phyloP scores from a whole-genome alignment of 768 basidiomycete species.

The Tylopilus plumbeoviolaceoides region DNA sequence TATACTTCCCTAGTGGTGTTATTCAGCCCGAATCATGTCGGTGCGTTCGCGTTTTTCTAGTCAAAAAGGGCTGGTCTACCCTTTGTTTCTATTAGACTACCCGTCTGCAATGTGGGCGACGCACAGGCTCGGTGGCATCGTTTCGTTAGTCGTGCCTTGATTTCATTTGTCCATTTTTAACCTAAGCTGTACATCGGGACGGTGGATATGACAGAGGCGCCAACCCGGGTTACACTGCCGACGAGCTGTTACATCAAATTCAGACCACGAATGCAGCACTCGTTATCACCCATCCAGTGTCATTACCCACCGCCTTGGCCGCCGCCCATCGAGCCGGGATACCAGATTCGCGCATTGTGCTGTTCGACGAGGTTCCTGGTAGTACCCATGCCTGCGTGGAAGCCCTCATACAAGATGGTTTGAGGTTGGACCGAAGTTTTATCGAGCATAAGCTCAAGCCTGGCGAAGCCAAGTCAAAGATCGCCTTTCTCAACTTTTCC shows the following conservation, averaged over 20 bases:
- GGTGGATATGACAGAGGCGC: constrained; percentile 22
- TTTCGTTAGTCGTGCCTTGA: constrained; percentile 43
- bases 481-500: constrained; percentile 70
- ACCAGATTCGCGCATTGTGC: constrained; percentile 26
- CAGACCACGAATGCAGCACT: constrained; percentile 24
- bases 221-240: constrained; percentile 33
- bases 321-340: constrained; percentile 32
- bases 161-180: neutral
- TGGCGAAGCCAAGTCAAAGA: constrained; percentile 56
- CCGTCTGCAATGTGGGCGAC: constrained; percentile 54
- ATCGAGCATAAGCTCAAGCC: constrained; percentile 42
- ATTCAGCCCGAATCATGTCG: constrained; percentile 61
- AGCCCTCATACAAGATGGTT: constrained; percentile 45
- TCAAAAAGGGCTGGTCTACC: neutral
- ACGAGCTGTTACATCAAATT: constrained; percentile 33
- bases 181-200: neutral
- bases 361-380: constrained; percentile 20
- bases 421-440: constrained; percentile 35
- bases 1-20: constrained; percentile 48
- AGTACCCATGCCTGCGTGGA: constrained; percentile 36
- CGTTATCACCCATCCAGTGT: constrained; percentile 30
- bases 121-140: constrained; percentile 53
- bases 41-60: constrained; percentile 30
- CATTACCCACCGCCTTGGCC: constrained; percentile 23
- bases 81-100: constrained; percentile 42